These are phyloP conservation scores for Boletus sp. DNA, from an alignment of 1,284 basidiomycete genomes.

Conservation along the genomic window DNA sequence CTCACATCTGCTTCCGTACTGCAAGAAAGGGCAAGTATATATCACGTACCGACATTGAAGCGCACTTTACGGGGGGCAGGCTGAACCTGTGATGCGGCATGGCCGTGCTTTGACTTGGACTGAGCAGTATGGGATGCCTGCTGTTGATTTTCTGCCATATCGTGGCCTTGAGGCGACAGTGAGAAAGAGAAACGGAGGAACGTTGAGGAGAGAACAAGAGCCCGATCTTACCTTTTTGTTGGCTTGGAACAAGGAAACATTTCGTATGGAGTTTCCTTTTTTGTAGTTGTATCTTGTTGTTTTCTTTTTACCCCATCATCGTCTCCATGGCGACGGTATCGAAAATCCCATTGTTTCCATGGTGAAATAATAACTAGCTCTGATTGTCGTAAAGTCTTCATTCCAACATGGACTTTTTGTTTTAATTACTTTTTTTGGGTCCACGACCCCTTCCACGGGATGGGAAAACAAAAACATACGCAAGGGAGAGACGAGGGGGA, in stretches of 20 bases:
- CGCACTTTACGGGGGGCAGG: constrained; percentile 85
- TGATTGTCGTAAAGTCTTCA: too few relatives aligned
- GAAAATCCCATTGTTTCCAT: constrained; percentile 21
- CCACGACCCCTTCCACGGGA: constrained; percentile 31
- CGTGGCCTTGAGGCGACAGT: neutral
- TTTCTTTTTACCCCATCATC: neutral
- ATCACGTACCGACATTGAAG: constrained; percentile 85
- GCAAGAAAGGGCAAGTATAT: neutral
- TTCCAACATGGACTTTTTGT: neutral
- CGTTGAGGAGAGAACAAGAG: constrained; percentile 20
- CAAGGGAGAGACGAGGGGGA: constrained; percentile 17
- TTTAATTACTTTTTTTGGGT: constrained; percentile 13
- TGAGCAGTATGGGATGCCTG: constrained; percentile 23
- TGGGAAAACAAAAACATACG: constrained; percentile 15
- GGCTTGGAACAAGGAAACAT: constrained; percentile 24
- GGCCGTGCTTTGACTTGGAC: constrained; percentile 61
- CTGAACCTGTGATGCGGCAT: constrained; percentile 62
- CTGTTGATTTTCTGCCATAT: constrained; percentile 34
- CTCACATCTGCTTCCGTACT: neutral
- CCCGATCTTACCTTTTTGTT: constrained; percentile 25
- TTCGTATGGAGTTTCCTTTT: constrained; percentile 13
- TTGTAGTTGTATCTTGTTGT: neutral
- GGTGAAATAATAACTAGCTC: neutral
- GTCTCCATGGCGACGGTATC: constrained; percentile 9
- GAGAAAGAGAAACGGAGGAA: constrained; percentile 2